A percentile compares a stretch with the other conserved stretches of the same genome.
Evolutionary conservation across 2,329 filamentous ascomycete species (phyloP).

Genomic region (Stylonectria norvegica): DNA sequence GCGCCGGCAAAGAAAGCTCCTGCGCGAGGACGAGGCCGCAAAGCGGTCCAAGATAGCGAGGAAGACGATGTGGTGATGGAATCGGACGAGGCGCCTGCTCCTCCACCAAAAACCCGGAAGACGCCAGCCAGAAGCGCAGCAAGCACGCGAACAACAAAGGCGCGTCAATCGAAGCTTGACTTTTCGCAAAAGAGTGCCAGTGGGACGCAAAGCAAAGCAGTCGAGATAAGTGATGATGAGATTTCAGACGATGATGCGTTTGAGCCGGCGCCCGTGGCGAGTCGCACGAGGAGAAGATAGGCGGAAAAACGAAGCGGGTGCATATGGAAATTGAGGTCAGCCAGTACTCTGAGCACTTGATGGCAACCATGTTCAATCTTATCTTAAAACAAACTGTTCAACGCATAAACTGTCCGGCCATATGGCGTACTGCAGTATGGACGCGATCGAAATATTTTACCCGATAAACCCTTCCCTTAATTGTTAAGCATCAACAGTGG

Average conservation of each 20-base stretch:
- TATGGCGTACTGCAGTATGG: no score
- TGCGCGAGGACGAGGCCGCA: slow-evolving; percentile 39
- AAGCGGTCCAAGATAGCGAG: slow-evolving; percentile 30
- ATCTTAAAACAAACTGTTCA: no score
- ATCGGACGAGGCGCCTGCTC: slow-evolving; percentile 46
- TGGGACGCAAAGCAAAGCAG: slow-evolving; percentile 43
- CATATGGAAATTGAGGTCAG: no score
- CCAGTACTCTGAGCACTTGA: no score
- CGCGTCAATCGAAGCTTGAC: slow-evolving; percentile 34
- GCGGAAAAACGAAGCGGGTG: no score
- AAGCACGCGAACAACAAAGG: slow-evolving; percentile 12
- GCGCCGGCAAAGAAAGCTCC: slow-evolving; percentile 46
- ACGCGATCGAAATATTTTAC: no score
- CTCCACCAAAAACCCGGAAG: slow-evolving; percentile 32
- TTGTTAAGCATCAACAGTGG: no score
- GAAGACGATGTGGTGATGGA: slow-evolving; percentile 53
- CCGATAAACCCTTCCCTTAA: no score
- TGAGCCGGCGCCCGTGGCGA: slow-evolving; percentile 46
- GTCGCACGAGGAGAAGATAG: slow-evolving; percentile 32
- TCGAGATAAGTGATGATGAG: slow-evolving; percentile 63
- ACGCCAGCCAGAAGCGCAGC: slow-evolving; percentile 18
- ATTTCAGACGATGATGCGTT: slow-evolving; percentile 61
- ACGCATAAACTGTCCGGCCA: no score
- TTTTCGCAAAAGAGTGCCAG: slow-evolving; percentile 42
- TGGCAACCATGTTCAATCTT: no score